phyloP scores from a whole-genome alignment of 179 eudicot genomes.

The Spinacia oleracea region DNA sequence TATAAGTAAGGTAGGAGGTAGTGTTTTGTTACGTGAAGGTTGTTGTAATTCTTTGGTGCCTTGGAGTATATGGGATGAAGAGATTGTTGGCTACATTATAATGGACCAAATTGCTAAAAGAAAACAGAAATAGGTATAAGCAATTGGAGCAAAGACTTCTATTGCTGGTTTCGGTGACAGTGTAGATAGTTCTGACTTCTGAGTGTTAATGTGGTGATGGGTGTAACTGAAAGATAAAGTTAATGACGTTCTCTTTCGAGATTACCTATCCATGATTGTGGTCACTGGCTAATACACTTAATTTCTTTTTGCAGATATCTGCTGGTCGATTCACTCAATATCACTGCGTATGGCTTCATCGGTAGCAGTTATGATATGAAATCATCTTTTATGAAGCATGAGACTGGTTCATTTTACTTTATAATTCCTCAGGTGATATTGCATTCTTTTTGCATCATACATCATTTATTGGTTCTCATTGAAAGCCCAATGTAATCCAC shows the following conservation, averaged over 20 bases:
- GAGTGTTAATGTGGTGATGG: background rate
- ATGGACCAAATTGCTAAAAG: background rate
- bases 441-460: constrained; percentile 21
- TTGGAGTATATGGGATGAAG: background rate
- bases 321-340: constrained; percentile 54
- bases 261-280: constrained; percentile 2
- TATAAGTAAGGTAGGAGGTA: constrained; percentile 4
- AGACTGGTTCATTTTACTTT: constrained; percentile 62
- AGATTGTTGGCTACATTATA: background rate
- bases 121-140: background rate
- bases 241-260: background rate
- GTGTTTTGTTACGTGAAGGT: background rate
- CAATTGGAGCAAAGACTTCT: background rate
- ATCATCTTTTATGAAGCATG: constrained; percentile 51
- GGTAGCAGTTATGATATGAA: constrained; percentile 48
- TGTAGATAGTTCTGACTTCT: background rate
- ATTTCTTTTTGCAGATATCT: constrained; percentile 61
- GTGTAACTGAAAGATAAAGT: background rate
- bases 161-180: background rate
- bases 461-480: background rate
- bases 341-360: constrained; percentile 73
- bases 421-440: constrained; percentile 82
- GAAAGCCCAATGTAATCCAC: background rate
- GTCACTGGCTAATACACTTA: background rate
- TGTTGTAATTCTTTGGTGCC: background rate